Conservation (phyloP, 1,139 yeast species). For the Debaryomycetaceae sp. region DNA sequence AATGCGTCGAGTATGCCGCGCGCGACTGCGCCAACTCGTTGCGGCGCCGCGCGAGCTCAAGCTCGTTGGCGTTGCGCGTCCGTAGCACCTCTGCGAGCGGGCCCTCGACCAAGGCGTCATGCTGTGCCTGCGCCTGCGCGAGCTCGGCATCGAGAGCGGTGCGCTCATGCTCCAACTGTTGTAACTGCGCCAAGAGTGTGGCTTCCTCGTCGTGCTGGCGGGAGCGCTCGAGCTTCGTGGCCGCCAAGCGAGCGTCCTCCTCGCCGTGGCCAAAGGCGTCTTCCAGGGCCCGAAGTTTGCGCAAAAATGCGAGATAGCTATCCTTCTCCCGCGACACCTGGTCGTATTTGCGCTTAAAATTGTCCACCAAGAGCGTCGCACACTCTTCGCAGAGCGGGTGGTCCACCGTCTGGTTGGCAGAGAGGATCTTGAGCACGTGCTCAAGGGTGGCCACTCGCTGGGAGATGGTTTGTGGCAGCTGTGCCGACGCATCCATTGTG, state of each 20-base stretch:
- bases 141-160: conserved; percentile 38
- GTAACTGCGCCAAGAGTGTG: conserved; percentile 38
- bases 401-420: conserved; percentile 69
- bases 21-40: conserved; percentile 58
- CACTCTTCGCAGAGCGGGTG: conserved; percentile 89
- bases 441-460: conserved; percentile 54
- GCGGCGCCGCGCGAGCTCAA: conserved; percentile 43
- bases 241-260: conserved; percentile 34
- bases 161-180: conserved; percentile 39
- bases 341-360: conserved; percentile 66
- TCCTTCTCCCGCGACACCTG: conserved; percentile 77
- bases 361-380: conserved; percentile 62
- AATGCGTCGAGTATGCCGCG: conserved; percentile 56
- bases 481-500: not conserved
- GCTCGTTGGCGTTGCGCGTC: conserved; percentile 48
- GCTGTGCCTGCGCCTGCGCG: conserved; percentile 31
- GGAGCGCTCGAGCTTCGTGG: conserved; percentile 40
- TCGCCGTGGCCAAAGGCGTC: conserved; percentile 8
- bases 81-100: conserved; percentile 43
- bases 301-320: conserved; percentile 66
- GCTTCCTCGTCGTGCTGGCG: conserved; percentile 28
- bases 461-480: conserved; percentile 18
- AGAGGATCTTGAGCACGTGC: conserved; percentile 53
- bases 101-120: conserved; percentile 29
- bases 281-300: conserved; percentile 56